These are phyloP conservation scores for Tephrocybe sp. DNA, from an alignment of 768 basidiomycete species.

Conservation along the genomic window DNA sequence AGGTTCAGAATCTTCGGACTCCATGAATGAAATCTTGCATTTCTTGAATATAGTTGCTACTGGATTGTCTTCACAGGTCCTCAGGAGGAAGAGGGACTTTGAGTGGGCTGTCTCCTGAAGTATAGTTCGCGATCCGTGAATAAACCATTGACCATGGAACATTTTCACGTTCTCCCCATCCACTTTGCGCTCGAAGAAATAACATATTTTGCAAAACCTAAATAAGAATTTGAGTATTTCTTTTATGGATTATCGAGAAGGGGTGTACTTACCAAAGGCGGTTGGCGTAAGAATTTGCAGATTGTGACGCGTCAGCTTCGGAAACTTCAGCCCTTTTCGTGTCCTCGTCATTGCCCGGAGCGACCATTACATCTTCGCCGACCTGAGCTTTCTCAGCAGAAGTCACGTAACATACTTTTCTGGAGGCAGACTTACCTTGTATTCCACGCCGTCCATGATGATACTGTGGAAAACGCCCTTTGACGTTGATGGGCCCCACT, in stretches of 20 bases:
- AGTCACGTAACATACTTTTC: neutral
- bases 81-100: slow-evolving; percentile 51
- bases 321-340: slow-evolving; percentile 38
- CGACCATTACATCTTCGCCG: slow-evolving; percentile 64
- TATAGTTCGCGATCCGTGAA: slow-evolving; percentile 63
- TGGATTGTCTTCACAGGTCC: slow-evolving; percentile 54
- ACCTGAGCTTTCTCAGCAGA: slow-evolving; percentile 33
- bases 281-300: slow-evolving; percentile 55
- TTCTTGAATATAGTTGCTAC: slow-evolving; percentile 57
- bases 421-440: slow-evolving; percentile 38
- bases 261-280: slow-evolving; percentile 50
- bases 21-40: slow-evolving; percentile 47
- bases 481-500: slow-evolving; percentile 26
- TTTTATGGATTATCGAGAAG: neutral
- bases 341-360: slow-evolving; percentile 50
- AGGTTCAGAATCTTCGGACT: slow-evolving; percentile 41
- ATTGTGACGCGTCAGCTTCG: slow-evolving; percentile 35
- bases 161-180: slow-evolving; percentile 33
- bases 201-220: slow-evolving; percentile 73
- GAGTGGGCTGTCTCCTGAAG: slow-evolving; percentile 68
- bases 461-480: slow-evolving; percentile 42
- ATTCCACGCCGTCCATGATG: slow-evolving; percentile 53
- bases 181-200: slow-evolving; percentile 47
- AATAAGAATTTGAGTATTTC: neutral
- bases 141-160: slow-evolving; percentile 73